Evolutionary conservation across 2,329 filamentous ascomycete genomes (phyloP).

Genomic region (Nannizzia gypsea): DNA sequence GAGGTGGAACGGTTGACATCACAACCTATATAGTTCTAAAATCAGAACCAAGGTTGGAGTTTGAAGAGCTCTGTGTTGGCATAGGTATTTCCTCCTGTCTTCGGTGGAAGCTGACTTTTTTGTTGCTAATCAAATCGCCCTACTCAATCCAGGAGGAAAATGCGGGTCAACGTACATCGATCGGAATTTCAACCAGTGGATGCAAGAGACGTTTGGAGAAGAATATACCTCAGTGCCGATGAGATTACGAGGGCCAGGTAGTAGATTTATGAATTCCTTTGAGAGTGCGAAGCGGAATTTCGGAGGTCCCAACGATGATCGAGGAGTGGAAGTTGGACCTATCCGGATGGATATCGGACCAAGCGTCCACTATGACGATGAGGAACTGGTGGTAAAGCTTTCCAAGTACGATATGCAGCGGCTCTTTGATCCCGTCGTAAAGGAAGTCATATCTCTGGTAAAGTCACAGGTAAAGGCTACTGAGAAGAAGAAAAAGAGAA

Average conservation of each 20-base stretch:
- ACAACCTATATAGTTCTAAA: conserved; percentile 17
- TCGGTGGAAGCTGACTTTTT: background rate
- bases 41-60: conserved; percentile 9
- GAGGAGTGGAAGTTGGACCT: conserved; percentile 5
- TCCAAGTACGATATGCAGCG: conserved; percentile 11
- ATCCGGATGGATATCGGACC: conserved; percentile 4
- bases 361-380: conserved; percentile 6
- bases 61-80: conserved; percentile 14
- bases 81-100: conserved; percentile 2
- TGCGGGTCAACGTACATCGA: conserved; percentile 28
- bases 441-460: conserved; percentile 10
- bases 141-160: conserved; percentile 20
- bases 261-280: conserved; percentile 26
- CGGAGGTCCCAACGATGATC: conserved; percentile 11
- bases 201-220: conserved; percentile 21
- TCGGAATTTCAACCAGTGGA: conserved; percentile 23
- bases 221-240: conserved; percentile 19
- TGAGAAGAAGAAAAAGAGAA: conserved; percentile 9
- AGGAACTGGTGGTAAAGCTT: conserved; percentile 10
- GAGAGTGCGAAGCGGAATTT: conserved; percentile 25
- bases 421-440: conserved; percentile 12
- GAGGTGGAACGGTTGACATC: conserved; percentile 23
- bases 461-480: conserved; percentile 9
- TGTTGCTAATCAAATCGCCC: background rate
- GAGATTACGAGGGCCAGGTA: conserved; percentile 21